Base-by-base conservation (phyloP, 495 filamentous ascomycete species). In the Hyaloscypha hepaticicola region DNA sequence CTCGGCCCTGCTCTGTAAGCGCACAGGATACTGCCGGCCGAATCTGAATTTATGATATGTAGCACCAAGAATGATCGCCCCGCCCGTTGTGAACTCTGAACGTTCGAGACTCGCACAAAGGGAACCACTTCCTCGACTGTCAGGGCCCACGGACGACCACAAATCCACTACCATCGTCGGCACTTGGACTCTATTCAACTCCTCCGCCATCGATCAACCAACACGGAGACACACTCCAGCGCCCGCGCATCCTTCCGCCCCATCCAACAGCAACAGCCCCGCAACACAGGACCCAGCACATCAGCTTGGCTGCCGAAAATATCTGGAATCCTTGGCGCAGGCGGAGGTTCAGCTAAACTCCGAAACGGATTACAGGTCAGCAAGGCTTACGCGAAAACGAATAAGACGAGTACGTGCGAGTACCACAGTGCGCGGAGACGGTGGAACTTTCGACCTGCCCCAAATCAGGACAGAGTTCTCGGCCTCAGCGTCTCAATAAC, bases 351-450 rank as follows among this genome's bases (percentile, higher is more conserved):
- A 45, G 38, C 38, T 45, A 45, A 45, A 45, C 38, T 45, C 38
- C 38, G 38, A 9, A 16, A 45, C 38, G 4, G 38, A 45, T 45
- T 16, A 3, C 38, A 45, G 7, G 38, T 45, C 38, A 45, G 38
- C 38, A 28, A 52, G 61, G 22, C 33, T 28, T 51, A 50, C 1
- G 27, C 61, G 61, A 64, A 58, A 64, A 64, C 61, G 61, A 64
- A 51, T 51, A 58, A 58, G 61, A 57, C 28, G 27, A 58, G 45
- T 38, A 52, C 58, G 34, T 60, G 19, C 25, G 25, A 25, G 25
- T 27, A 27, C 25, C 58, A 41, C 9, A n/a, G 19, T 45, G 58
- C 38, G 45, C 48, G 14, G 38, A 57, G 21, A 41, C 58, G 52
- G 61, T 64, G 41, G 34, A 58, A 58, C 38, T 19, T 49, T 51